phyloP scores from a whole-genome alignment of 2,329 filamentous ascomycete species.

The Hypoxylon sp. region DNA sequence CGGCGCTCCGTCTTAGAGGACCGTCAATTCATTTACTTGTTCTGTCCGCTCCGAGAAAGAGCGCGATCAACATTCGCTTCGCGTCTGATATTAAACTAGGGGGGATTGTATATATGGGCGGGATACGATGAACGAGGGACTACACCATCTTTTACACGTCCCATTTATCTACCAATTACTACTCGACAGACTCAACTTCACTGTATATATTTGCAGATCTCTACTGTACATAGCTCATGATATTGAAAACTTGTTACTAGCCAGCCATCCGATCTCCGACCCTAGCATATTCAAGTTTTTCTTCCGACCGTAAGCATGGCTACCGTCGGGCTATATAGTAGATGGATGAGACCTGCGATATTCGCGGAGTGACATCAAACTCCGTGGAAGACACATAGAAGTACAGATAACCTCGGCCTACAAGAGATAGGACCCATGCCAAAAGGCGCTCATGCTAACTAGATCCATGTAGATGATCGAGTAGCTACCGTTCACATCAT shows the following conservation, averaged over 20 bases:
- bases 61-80: constrained; percentile 26
- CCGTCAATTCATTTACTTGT: background rate
- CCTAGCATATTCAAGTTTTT: background rate
- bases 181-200: constrained; percentile 12
- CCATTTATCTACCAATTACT: background rate
- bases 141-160: background rate
- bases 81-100: constrained; percentile 21
- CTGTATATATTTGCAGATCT: constrained; percentile 36
- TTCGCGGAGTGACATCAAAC: background rate
- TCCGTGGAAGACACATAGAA: background rate
- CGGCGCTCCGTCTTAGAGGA: constrained; percentile 40
- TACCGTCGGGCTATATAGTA: no score
- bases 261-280: background rate
- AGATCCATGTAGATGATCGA: background rate
- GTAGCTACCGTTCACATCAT: constrained; percentile 1
- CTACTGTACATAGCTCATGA: constrained; percentile 28
- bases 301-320: no score
- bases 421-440: background rate
- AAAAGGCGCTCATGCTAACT: background rate
- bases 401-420: background rate
- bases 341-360: background rate
- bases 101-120: constrained; percentile 18
- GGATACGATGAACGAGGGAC: background rate
- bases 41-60: background rate
- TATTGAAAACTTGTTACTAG: background rate